phyloP scores from a whole-genome alignment of 208 protist species.

The Leishmania aethiopica region DNA sequence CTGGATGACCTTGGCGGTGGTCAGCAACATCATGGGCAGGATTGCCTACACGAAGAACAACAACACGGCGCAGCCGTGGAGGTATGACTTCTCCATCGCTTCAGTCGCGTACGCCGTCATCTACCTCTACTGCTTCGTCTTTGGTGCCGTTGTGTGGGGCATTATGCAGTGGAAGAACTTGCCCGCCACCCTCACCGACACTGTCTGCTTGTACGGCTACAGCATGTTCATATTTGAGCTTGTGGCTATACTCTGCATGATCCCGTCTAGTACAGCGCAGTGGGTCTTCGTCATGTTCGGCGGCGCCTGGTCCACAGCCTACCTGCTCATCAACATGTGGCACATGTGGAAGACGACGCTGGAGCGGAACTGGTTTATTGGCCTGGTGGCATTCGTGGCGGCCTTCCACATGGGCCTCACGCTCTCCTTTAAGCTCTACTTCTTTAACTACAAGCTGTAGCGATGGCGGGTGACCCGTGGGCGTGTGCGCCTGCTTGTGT shows the following conservation, averaged over 20 bases:
- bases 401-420: constrained; percentile 75
- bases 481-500: neutral
- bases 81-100: constrained; percentile 77
- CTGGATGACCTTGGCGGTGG: constrained; percentile 87
- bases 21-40: constrained; percentile 81
- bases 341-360: constrained; percentile 76
- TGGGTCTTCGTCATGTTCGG: constrained; percentile 78
- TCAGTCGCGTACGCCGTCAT: constrained; percentile 76
- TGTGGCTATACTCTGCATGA: constrained; percentile 72
- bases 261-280: constrained; percentile 66
- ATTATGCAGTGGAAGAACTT: constrained; percentile 88
- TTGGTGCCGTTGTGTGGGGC: constrained; percentile 73
- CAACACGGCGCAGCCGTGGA: constrained; percentile 43
- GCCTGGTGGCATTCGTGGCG: constrained; percentile 58
- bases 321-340: constrained; percentile 85
- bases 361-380: constrained; percentile 67
- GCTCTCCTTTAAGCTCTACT: constrained; percentile 90
- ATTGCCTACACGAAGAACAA: constrained; percentile 52
- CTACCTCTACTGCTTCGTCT: constrained; percentile 89
- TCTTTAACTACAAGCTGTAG: constrained; percentile 78
- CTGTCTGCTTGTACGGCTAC: constrained; percentile 89
- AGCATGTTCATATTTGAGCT: constrained; percentile 89
- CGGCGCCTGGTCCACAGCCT: constrained; percentile 72
- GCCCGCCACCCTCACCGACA: constrained; percentile 69
- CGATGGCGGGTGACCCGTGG: neutral